Percentiles rank a stretch among this genome's conserved stretches.
These are phyloP conservation scores for Mrakia hoshinonis DNA, from an alignment of 768 basidiomycete genomes.

Conservation along the genomic window DNA sequence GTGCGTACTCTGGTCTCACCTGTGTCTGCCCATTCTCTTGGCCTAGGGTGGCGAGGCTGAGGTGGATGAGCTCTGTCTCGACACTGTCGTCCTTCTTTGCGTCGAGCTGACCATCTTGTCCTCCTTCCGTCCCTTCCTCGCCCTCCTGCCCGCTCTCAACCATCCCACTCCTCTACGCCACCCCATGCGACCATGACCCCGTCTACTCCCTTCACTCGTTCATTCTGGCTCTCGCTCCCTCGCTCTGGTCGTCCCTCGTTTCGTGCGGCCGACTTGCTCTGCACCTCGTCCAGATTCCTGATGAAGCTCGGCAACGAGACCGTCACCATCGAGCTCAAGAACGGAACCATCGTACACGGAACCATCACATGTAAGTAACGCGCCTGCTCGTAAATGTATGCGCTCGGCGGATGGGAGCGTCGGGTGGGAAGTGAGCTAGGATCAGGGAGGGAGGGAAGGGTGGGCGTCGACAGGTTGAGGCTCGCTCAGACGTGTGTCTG, in stretches of 20 bases:
- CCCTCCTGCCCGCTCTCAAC: not conserved
- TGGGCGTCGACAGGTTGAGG: not conserved
- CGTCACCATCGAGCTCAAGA: conserved; percentile 95
- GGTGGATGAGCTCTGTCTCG: not conserved
- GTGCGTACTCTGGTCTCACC: conserved; percentile 42
- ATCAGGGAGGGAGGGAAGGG: not conserved
- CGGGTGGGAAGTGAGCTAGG: not conserved
- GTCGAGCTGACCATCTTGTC: not conserved
- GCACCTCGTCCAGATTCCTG: conserved; percentile 58
- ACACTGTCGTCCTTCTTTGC: not conserved
- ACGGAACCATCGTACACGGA: conserved; percentile 87
- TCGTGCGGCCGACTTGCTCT: not conserved
- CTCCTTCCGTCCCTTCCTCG: not conserved
- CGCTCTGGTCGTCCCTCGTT: not conserved
- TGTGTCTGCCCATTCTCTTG: not conserved
- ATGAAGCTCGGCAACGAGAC: conserved; percentile 99
- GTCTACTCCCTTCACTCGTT: not conserved
- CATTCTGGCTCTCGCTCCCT: not conserved
- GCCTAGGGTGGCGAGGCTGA: not conserved
- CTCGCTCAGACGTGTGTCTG: too few species aligned
- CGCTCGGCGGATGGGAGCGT: not conserved
- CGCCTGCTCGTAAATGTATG: not conserved
- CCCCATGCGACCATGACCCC: not conserved
- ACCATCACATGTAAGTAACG: conserved; percentile 78
- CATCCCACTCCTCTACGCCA: not conserved